Evolutionary conservation across 1,284 basidiomycete species (phyloP), one percentile per base, ranked within the genome.

Genomic region (Ceratobasidium sp.): DNA sequence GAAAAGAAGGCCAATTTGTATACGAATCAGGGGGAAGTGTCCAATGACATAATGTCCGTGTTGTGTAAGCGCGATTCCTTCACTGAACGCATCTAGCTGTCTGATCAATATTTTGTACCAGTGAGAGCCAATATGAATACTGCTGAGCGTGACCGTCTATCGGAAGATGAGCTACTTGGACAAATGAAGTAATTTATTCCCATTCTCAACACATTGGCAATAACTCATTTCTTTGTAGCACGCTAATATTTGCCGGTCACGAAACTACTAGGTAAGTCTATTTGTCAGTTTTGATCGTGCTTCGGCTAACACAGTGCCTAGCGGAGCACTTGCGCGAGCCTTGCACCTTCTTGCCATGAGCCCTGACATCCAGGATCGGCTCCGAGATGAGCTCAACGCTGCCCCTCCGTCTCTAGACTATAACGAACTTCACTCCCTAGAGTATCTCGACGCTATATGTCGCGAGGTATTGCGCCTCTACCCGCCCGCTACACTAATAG

Each of bases 111-210:
- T 9, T 11, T 29, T 59, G 11, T 53, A 15, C 15, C 24, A 71
- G 66, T 71, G 17, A 71, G 57, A 17, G 36, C 54, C 14, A 71
- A 71, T 17, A 22, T n/a, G 22, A 27, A 47, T 27, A 36, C 66
- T 29, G 22, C 53, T 17, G 54, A 59, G 31, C 7, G 22, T 1
- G 41, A 57, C 15, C 8, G 27, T 9, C 29, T 71, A 27, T 41
- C 53, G 7, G 54, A 71, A 6, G 44, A 71, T 17, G 41, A 71
- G 24, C 22, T 71, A 27, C 44, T 71, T 8, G 66, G 54, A 8
- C 66, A 71, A 45, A 71, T 71, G 22, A 71, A 71, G 66, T 71
- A 59, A 27, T 31, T 17, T n/a, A 9, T 62, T 5, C 36, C 19
- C 5, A 36, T 15, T 22, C 47, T 14, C 11, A 24, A 14, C 7